These are phyloP conservation scores for Diplocarpon mali DNA, from an alignment of 2,329 filamentous ascomycete genomes.

Conservation along the genomic window DNA sequence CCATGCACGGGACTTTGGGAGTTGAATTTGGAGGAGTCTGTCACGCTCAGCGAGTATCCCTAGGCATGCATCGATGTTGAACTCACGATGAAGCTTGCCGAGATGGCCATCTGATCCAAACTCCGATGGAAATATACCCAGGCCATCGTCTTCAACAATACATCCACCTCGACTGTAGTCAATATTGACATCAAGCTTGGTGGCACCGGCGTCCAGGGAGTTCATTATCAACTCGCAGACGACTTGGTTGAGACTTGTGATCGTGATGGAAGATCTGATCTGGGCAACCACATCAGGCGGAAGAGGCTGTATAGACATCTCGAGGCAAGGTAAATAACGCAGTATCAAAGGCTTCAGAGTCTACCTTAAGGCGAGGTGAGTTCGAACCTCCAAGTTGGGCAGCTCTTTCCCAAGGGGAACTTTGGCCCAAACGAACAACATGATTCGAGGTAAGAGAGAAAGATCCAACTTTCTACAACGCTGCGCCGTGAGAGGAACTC, in stretches of 20 bases:
- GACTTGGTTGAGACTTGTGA: slow-evolving; percentile 64
- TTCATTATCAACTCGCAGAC: slow-evolving; percentile 69
- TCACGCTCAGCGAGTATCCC: slow-evolving; percentile 13
- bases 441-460: too few relatives aligned
- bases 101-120: slow-evolving; percentile 62
- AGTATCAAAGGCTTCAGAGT: background rate
- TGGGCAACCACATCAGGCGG: slow-evolving; percentile 62
- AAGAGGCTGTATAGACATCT: slow-evolving; percentile 53
- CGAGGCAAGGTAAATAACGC: background rate
- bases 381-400: background rate
- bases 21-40: slow-evolving; percentile 70
- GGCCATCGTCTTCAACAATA: slow-evolving; percentile 72
- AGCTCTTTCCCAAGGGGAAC: slow-evolving; percentile 9
- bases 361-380: background rate
- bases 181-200: slow-evolving; percentile 56
- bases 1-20: slow-evolving; percentile 44
- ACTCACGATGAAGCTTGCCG: slow-evolving; percentile 60
- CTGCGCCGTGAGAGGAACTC: too few relatives aligned
- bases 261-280: slow-evolving; percentile 73
- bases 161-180: slow-evolving; percentile 70
- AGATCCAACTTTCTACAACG: too few relatives aligned
- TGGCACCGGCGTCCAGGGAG: slow-evolving; percentile 68
- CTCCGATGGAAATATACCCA: slow-evolving; percentile 62
- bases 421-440: background rate
- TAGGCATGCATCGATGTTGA: slow-evolving; percentile 1